phyloP scores from a whole-genome alignment of 345 rosid genomes.

The Syzygium oleosum region DNA sequence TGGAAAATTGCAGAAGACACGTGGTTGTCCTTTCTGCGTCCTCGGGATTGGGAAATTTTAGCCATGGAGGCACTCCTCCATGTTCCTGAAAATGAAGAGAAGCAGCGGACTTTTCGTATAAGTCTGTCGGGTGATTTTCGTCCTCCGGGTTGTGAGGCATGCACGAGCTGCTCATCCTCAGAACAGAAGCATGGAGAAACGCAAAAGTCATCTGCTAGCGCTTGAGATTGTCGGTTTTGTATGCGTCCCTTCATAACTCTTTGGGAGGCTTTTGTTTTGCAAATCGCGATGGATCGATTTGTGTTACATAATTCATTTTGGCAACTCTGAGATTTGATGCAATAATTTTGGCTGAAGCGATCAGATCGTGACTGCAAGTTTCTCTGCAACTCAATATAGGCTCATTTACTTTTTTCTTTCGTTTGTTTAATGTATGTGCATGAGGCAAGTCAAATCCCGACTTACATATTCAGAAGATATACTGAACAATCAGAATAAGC shows the following conservation, averaged over 20 bases:
- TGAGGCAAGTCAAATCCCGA: neutral
- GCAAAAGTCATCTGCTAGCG: slow-evolving; percentile 11
- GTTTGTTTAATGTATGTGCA: neutral
- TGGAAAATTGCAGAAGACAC: slow-evolving; percentile 22
- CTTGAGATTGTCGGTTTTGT: neutral
- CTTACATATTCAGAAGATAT: neutral
- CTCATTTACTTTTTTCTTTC: neutral
- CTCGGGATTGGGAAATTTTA: slow-evolving; percentile 76
- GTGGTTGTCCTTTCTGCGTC: slow-evolving; percentile 48
- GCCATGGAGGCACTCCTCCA: slow-evolving; percentile 87
- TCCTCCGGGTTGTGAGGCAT: slow-evolving; percentile 22
- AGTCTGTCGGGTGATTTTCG: slow-evolving; percentile 28
- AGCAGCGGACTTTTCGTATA: slow-evolving; percentile 52
- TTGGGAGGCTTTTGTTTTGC: neutral
- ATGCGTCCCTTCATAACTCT: neutral
- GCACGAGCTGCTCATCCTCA: slow-evolving; percentile 20
- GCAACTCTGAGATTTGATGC: neutral
- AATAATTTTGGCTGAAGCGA: neutral
- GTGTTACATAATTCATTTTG: neutral
- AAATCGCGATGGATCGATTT: neutral
- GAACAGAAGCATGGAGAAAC: slow-evolving; percentile 10
- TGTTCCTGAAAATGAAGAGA: slow-evolving; percentile 65
- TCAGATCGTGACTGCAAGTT: neutral
- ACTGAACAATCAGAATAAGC: neutral
- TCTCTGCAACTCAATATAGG: neutral